These are phyloP conservation scores for Cercospora sp. DNA, from an alignment of 2,329 filamentous ascomycete genomes.

Conservation along the genomic window DNA sequence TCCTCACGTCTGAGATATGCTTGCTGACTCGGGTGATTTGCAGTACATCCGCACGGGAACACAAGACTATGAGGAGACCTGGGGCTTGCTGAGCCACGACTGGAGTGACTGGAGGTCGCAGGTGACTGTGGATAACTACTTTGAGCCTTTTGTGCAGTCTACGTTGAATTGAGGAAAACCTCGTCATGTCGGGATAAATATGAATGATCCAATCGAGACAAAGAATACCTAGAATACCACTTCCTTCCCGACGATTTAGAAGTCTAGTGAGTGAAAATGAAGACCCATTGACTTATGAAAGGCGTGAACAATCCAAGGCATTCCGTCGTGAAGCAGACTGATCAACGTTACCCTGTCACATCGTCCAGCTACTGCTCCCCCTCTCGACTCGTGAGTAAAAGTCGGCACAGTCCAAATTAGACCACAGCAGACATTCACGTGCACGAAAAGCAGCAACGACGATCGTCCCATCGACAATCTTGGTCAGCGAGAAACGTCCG, in stretches of 20 bases:
- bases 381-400: background rate
- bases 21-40: background rate
- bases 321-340: background rate
- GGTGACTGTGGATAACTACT: constrained; percentile 20
- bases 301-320: background rate
- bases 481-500: background rate
- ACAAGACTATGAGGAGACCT: constrained; percentile 3
- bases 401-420: background rate
- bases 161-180: constrained; percentile 5
- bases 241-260: background rate
- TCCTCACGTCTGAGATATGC: background rate
- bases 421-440: background rate
- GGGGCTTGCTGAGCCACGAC: constrained; percentile 55
- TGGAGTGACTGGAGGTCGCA: constrained; percentile 47
- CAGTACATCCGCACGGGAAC: constrained; percentile 34
- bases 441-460: background rate
- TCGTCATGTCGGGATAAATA: background rate
- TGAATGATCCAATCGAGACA: background rate
- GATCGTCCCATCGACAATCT: background rate
- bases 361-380: background rate
- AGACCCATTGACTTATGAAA: background rate
- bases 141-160: constrained; percentile 25
- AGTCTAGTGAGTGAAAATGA: background rate
- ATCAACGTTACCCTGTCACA: background rate
- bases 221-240: background rate